Evolutionary conservation across 345 rosid genomes (phyloP).

Genomic region (Cardamine resedifolia): DNA sequence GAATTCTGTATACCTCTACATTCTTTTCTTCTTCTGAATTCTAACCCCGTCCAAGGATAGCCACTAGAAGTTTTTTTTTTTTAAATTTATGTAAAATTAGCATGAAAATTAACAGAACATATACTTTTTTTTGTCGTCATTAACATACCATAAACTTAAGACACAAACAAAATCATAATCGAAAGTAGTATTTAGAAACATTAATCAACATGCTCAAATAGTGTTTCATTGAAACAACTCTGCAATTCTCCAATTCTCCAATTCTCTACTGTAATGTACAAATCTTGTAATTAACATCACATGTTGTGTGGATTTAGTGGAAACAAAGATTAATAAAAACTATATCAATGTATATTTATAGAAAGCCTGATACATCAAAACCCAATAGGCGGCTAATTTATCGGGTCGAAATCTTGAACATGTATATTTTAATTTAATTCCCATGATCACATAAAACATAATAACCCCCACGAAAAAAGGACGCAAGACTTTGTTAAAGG

Average conservation of each 20-base stretch:
- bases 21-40: too few species aligned
- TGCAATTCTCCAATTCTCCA: background rate
- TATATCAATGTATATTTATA: background rate
- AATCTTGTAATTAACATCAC: background rate
- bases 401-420: slow-evolving; percentile 27
- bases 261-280: background rate
- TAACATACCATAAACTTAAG: background rate
- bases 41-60: too few species aligned
- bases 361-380: slow-evolving; percentile 5
- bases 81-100: background rate
- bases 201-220: background rate
- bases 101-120: background rate
- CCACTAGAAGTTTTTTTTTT: too few species aligned
- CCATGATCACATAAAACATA: background rate
- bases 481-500: slow-evolving; percentile 5
- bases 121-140: too few species aligned
- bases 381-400: background rate
- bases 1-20: background rate
- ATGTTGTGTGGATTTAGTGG: background rate
- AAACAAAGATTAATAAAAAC: background rate
- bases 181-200: background rate
- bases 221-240: background rate
- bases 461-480: background rate
- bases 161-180: background rate
- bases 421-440: background rate